Evolutionary conservation across 345 rosid genomes (phyloP).

Genomic region (Eucalyptus fibrosa): DNA sequence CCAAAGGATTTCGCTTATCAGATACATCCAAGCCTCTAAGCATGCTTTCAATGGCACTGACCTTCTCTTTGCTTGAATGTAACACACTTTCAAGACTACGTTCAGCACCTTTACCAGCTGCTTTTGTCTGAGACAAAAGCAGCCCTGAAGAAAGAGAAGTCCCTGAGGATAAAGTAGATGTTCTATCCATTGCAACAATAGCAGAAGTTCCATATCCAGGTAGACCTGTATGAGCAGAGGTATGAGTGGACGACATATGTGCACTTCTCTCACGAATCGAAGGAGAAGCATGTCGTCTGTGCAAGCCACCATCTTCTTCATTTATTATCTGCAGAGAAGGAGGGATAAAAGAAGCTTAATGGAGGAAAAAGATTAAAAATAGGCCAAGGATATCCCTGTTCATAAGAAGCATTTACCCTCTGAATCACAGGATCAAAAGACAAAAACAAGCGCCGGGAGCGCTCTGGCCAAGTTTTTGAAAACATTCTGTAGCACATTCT

Average conservation of each 20-base stretch:
- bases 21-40: slow-evolving; percentile 89
- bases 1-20: slow-evolving; percentile 39
- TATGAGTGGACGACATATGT: slow-evolving; percentile 42
- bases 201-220: slow-evolving; percentile 98
- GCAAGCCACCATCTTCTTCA: slow-evolving; percentile 96
- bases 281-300: slow-evolving; percentile 95
- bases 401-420: slow-evolving; percentile 44
- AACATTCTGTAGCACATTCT: slow-evolving; percentile 99
- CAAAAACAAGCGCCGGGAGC: slow-evolving; percentile 83
- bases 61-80: slow-evolving; percentile 98
- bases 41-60: slow-evolving; percentile 98
- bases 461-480: slow-evolving; percentile 98
- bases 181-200: slow-evolving; percentile 93
- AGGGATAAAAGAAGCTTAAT: not conserved
- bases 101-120: slow-evolving; percentile 58
- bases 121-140: slow-evolving; percentile 64
- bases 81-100: slow-evolving; percentile 95
- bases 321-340: slow-evolving; percentile 47
- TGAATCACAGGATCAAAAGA: slow-evolving; percentile 96
- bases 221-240: slow-evolving; percentile 36
- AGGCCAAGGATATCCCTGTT: not conserved
- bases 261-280: slow-evolving; percentile 82
- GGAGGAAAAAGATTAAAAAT: not conserved
- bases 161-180: slow-evolving; percentile 65
- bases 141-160: slow-evolving; percentile 69